Percentiles rank a stretch among this genome's conserved stretches.
These are phyloP conservation scores for Syncephalastrum monosporum DNA, from an alignment of 371 early-diverging fungal species.

Conservation along the genomic window DNA sequence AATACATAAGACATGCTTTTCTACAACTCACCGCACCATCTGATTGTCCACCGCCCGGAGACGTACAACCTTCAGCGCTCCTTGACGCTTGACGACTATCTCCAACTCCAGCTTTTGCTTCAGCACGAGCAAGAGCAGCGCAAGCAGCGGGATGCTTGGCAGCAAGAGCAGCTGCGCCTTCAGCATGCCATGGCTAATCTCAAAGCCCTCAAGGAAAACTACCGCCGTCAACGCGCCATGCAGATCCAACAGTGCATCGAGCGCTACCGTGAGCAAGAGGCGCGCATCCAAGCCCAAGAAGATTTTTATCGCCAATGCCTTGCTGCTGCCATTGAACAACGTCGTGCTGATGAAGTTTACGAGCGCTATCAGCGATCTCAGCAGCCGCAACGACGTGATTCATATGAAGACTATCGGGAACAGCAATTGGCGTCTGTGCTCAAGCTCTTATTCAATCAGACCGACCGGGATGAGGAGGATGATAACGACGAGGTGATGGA, in stretches of 20 bases:
- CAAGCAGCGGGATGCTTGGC: slow-evolving; percentile 7
- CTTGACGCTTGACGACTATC: slow-evolving; percentile 31
- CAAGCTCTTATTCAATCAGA: slow-evolving; percentile 7
- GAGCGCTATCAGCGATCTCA: slow-evolving; percentile 7
- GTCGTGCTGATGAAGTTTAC: slow-evolving; percentile 8
- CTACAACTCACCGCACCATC: too few species aligned
- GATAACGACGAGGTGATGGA: slow-evolving; percentile 11
- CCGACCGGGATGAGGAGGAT: slow-evolving; percentile 11
- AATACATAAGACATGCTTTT: too few species aligned
- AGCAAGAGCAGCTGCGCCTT: slow-evolving; percentile 14
- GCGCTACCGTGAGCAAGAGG: slow-evolving; percentile 11
- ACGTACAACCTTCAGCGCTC: too few species aligned
- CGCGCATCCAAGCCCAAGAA: slow-evolving; percentile 5
- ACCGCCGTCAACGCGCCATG: slow-evolving; percentile 21
- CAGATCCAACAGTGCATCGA: slow-evolving; percentile 16
- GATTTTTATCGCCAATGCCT: slow-evolving; percentile 16
- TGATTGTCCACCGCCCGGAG: too few species aligned
- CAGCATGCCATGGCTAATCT: slow-evolving; percentile 18
- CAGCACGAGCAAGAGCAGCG: slow-evolving; percentile 16
- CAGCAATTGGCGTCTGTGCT: slow-evolving; percentile 9
- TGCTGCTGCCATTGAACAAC: slow-evolving; percentile 21
- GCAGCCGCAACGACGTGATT: slow-evolving; percentile 6
- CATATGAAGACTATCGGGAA: slow-evolving; percentile 11
- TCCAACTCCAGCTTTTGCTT: slow-evolving; percentile 25
- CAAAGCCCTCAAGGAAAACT: slow-evolving; percentile 13